phyloP scores from a whole-genome alignment of 176 grass and related monocot genomes.

The Oryza glaberrima region DNA sequence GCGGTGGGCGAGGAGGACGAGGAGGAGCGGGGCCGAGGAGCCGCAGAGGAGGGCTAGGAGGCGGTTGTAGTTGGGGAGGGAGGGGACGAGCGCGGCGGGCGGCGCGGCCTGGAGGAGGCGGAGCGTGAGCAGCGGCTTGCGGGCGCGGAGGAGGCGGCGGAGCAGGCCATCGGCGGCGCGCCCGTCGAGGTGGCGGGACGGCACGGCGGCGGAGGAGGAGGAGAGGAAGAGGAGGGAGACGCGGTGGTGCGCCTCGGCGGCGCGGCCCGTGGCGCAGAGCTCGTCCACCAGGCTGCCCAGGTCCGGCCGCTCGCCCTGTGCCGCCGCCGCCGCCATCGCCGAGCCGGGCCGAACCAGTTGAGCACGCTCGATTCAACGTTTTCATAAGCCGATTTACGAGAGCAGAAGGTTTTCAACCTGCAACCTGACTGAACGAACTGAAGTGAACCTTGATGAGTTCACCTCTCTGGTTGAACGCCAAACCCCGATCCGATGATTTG shows the following conservation, averaged over 20 bases:
- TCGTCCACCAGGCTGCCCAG: conserved; percentile 41
- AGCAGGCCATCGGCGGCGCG: conserved; percentile 50
- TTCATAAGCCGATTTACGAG: background rate
- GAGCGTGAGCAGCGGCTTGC: conserved; percentile 64
- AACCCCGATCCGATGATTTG: too few relatives aligned
- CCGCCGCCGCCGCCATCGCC: background rate
- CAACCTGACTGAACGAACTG: too few relatives aligned
- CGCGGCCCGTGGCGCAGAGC: conserved; percentile 66
- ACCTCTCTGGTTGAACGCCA: too few relatives aligned
- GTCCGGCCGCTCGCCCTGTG: background rate
- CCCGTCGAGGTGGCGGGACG: conserved; percentile 37
- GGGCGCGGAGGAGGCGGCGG: conserved; percentile 51
- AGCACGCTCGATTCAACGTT: background rate
- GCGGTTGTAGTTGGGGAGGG: conserved; percentile 68
- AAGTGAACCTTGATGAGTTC: too few relatives aligned
- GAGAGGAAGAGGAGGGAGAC: conserved; percentile 58
- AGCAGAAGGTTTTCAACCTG: background rate
- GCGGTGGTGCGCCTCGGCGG: conserved; percentile 78
- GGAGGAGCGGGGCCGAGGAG: background rate
- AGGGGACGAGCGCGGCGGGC: conserved; percentile 42
- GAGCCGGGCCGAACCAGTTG: background rate
- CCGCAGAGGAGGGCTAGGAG: conserved; percentile 61
- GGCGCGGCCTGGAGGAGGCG: conserved; percentile 54
- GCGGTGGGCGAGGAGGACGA: conserved; percentile 54
- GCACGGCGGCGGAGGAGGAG: conserved; percentile 30